phyloP scores from a whole-genome alignment of 441 rosid genomes.

The Lepidium campestre region DNA sequence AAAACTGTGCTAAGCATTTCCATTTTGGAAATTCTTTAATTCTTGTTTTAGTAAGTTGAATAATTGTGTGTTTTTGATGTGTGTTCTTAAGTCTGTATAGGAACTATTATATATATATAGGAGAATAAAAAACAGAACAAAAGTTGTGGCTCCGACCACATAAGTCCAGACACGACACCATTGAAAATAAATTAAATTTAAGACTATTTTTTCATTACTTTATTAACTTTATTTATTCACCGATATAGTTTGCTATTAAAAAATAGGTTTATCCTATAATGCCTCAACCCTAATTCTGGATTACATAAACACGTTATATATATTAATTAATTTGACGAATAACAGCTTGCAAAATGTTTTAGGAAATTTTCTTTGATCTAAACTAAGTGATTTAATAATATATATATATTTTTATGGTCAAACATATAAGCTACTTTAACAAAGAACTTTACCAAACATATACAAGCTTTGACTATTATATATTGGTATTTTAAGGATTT shows the following conservation, averaged over 20 bases:
- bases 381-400: too few relatives aligned
- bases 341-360: too few relatives aligned
- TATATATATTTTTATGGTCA: background rate
- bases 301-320: background rate
- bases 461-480: background rate
- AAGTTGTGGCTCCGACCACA: slow-evolving; percentile 23
- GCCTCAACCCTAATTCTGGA: background rate
- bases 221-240: background rate
- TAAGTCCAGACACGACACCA: background rate
- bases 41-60: slow-evolving; percentile 1
- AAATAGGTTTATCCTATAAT: background rate
- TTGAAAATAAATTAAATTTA: background rate
- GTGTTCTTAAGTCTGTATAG: background rate
- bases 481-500: background rate
- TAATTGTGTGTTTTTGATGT: background rate
- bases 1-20: background rate
- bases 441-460: background rate
- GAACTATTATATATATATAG: background rate
- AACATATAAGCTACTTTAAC: background rate
- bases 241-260: background rate
- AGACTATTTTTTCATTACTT: background rate
- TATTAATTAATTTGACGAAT: too few relatives aligned
- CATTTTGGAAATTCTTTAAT: background rate
- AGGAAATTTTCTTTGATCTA: too few relatives aligned
- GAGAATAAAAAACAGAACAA: background rate